Evolutionary conservation across 345 rosid genomes (phyloP), one percentile per base, ranked within the genome.

Genomic region (Populus nigra): DNA sequence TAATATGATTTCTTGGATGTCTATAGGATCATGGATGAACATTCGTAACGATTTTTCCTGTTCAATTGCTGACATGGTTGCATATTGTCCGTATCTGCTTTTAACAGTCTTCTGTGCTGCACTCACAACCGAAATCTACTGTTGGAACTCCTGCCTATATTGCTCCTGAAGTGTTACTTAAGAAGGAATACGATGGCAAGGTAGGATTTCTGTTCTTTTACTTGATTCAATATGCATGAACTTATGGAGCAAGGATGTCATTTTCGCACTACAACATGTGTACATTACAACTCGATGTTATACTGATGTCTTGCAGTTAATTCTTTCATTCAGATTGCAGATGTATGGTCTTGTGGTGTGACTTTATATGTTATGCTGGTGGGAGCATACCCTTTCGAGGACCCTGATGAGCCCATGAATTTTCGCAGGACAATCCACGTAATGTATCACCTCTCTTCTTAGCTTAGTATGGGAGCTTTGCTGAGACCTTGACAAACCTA

Each of bases 141-240:
- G 99, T 96, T 73, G 99, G 99, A 81, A 96, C 99, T 31, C 99
- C 99, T 74, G 99, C 99, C 68, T 96, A 96, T 79, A 96, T 94
- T 7, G 99, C 99, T 80, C 99, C 99, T 6, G 99, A 96, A 88
- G 97, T 96, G 71, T 86, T 96, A 76, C 95, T 91, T 33, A 94
- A 92, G 89, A 94, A 92, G 87, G 99, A 93, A 86, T 96, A 96
- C 53, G 98, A 96, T 80, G 99, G 99, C 79, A 92, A 96, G 99
- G 99, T 94, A 88, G 74, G 76, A 23, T 45, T 63, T 69, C 29
- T 47, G 77, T 27, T 59, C 70, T 39, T n/a, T 76, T 65, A 39
- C 25, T 74, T 25, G 61, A 68, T 47, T 15, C 62, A 76, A 71
- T 70, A 35, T 62, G 22, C 22, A 17, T 69, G n/a, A 57, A 50